Evolutionary conservation across 108 stramenopile genomes (phyloP).

Genomic region (Stephanodiscus triporus): DNA sequence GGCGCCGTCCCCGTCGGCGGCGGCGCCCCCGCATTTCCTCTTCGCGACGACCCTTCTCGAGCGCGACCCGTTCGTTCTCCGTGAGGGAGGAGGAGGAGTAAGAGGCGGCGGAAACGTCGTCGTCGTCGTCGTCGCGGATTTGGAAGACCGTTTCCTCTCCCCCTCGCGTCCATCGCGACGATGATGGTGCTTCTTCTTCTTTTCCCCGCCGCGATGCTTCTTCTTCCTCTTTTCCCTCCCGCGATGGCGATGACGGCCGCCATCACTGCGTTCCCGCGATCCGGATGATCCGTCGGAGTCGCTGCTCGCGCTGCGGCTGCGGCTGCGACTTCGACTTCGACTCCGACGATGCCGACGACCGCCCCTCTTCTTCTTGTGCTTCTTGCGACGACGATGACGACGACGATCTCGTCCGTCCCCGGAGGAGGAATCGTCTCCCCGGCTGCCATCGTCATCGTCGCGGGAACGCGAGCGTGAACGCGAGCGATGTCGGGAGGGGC

Average conservation of each 20-base stretch:
- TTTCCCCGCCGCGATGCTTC: constrained; percentile 9
- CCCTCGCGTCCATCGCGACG: constrained; percentile 12
- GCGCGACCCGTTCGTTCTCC: constrained; percentile 44
- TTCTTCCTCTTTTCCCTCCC: constrained; percentile 27
- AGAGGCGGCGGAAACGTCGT: constrained; percentile 38
- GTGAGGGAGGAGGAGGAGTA: constrained; percentile 46
- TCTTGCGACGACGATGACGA: constrained; percentile 23
- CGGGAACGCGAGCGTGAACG: constrained; percentile 16
- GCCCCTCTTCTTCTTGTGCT: constrained; percentile 34
- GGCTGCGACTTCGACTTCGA: constrained; percentile 20
- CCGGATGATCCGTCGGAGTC: too few relatives aligned
- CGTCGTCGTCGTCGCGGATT: constrained; percentile 25
- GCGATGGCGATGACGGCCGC: constrained; percentile 13
- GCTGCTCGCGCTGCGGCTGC: constrained; percentile 16
- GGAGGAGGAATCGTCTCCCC: constrained; percentile 19
- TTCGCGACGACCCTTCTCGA: constrained; percentile 20
- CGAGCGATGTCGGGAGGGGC: constrained; percentile 9
- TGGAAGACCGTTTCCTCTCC: constrained; percentile 19
- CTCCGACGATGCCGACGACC: constrained; percentile 6
- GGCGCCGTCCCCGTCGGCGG: constrained; percentile 9
- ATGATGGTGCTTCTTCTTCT: constrained; percentile 23
- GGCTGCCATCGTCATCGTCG: constrained; percentile 10
- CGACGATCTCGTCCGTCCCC: background rate
- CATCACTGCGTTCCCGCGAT: constrained; percentile 2
- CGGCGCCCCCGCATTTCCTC: too few relatives aligned